Percentiles rank a stretch among this genome's conserved stretches.
Conservation (phyloP, 2,329 filamentous ascomycete genomes). For the Dothiorella sarmentorum region DNA sequence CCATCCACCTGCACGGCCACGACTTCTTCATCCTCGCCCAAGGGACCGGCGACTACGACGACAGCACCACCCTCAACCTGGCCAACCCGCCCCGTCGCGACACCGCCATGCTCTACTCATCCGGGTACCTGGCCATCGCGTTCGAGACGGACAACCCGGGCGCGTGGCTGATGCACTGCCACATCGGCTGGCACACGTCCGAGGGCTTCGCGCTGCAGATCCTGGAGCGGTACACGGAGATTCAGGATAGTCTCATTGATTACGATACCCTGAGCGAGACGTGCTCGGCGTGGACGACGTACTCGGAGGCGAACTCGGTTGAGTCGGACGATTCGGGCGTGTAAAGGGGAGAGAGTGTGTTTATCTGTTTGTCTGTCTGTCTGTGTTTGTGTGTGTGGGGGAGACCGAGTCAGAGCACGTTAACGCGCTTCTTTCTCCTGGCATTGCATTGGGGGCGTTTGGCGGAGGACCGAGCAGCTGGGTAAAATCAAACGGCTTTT, state of each 20-base stretch:
- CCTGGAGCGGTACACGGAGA: conserved; percentile 42
- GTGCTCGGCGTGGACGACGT: conserved; percentile 13
- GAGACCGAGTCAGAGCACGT: no score
- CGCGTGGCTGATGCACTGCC: conserved; percentile 24
- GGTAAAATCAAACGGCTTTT: no score
- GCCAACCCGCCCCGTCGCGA: conserved; percentile 40
- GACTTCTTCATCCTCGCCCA: conserved; percentile 37
- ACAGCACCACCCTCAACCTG: conserved; percentile 30
- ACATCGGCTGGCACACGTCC: conserved; percentile 27
- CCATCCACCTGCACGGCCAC: conserved; percentile 41
- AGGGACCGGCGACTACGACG: conserved; percentile 32
- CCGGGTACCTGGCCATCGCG: conserved; percentile 50
- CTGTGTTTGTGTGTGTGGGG: no score
- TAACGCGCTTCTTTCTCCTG: no score
- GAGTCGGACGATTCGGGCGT: conserved; percentile 10
- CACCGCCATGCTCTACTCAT: conserved; percentile 16
- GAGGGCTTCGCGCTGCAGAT: conserved; percentile 52
- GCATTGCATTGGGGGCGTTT: no score
- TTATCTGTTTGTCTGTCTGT: no score
- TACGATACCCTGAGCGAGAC: conserved; percentile 5
- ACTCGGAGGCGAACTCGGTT: neutral
- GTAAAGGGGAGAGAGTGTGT: no score
- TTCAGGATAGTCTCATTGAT: conserved; percentile 19
- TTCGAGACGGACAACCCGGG: conserved; percentile 55
- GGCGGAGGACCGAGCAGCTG: no score